Evolutionary conservation across 441 rosid genomes (phyloP), one percentile per base, ranked within the genome.

Genomic region (Brassica hybrid): DNA sequence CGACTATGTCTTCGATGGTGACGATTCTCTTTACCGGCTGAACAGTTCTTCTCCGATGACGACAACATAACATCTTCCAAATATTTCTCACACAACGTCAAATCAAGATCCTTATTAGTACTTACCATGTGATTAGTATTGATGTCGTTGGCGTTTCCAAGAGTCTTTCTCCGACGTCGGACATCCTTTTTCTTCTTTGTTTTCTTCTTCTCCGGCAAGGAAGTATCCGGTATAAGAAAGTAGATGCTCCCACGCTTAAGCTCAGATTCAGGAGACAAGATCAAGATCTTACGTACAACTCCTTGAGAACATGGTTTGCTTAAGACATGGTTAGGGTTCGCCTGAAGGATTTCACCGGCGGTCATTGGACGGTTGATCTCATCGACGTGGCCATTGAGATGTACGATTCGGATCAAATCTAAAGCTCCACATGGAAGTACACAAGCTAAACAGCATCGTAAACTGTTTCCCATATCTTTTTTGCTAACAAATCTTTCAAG

Each of bases 361-460:
- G 94, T 93, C 81, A 90, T 69, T 0, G 94, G 91, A 14, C 85
- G 81, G 6, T 96, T 86, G 4, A 91, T 87, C 65, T 95, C 99
- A 9, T 95, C 96, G 10, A 93, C 94, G 73, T 81, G 75, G 81
- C 99, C 98, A 62, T 87, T 88, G 69, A 93, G 79, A 81, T 95
- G 99, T 76, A 95, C 98, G 80, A 95, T 84, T 2, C 99, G 87
- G 84, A 93, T 91, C 85, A 95, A 82, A 74, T 95, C 97, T 66
- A 95, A 87, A 41, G 96, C 99, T 67, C 98, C 99, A 67, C 95
- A 93, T 3, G 98, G 97, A 79, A 93, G 91, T 62, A 93, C 88
- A 79, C 98, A 95, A 34, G 94, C 96, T 85, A 95, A 84, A 77
- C 98, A 95, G 57, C 96, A 93, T 77, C 96, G 85, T 83, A 95